Evolutionary conservation across 495 filamentous ascomycete genomes (phyloP).

Genomic region (Annulohypoxylon bovei): DNA sequence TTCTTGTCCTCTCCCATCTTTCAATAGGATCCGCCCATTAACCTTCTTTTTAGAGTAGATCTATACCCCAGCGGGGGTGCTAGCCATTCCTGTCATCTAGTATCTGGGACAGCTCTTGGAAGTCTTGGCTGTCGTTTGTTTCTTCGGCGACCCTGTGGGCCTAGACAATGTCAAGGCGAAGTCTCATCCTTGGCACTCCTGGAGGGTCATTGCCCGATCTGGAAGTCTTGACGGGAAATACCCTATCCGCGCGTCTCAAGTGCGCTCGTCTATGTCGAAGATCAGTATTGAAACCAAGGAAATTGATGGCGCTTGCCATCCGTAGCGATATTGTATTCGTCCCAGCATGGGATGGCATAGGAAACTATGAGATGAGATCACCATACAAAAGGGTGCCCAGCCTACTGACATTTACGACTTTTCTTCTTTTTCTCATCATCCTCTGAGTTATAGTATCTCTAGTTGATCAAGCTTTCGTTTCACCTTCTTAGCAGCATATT

Average conservation of each 20-base stretch:
- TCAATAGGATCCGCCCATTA: slow-evolving; percentile 32
- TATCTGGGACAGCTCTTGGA: not conserved
- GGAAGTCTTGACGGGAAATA: slow-evolving; percentile 26
- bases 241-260: slow-evolving; percentile 33
- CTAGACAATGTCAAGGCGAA: slow-evolving; percentile 26
- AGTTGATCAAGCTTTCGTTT: slow-evolving; percentile 43
- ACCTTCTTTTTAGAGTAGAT: slow-evolving; percentile 38
- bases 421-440: slow-evolving; percentile 30
- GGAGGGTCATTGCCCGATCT: slow-evolving; percentile 27
- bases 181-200: slow-evolving; percentile 18
- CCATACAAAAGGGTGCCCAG: slow-evolving; percentile 29
- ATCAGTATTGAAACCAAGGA: slow-evolving; percentile 23
- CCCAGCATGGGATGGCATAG: not conserved
- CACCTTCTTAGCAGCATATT: slow-evolving; percentile 39
- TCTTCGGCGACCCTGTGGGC: slow-evolving; percentile 14
- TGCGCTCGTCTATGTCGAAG: slow-evolving; percentile 29
- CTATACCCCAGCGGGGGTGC: slow-evolving; percentile 16
- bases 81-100: slow-evolving; percentile 35
- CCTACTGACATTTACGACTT: not conserved
- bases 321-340: slow-evolving; percentile 11
- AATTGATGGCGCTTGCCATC: slow-evolving; percentile 13
- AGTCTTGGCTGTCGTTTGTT: slow-evolving; percentile 25
- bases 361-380: slow-evolving; percentile 8
- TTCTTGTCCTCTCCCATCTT: slow-evolving; percentile 10
- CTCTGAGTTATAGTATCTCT: slow-evolving; percentile 25